phyloP scores from a whole-genome alignment of 2,329 filamentous ascomycete genomes.

The Lasiodiplodia hormozganensis region DNA sequence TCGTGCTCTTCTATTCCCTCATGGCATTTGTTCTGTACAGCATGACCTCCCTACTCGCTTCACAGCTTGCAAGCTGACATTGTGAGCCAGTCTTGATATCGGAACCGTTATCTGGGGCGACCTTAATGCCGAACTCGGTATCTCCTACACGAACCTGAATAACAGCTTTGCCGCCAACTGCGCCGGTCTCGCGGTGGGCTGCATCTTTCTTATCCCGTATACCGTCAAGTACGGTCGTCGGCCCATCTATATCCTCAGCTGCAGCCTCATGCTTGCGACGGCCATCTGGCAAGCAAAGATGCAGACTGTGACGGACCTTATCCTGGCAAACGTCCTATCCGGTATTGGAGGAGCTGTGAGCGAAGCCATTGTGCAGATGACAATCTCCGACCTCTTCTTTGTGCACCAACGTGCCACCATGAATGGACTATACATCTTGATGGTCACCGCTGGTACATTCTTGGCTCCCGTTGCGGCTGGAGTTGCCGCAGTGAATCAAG shows the following conservation, averaged over 20 bases:
- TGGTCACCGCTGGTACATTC: conserved; percentile 37
- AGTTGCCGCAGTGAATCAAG: conserved; percentile 32
- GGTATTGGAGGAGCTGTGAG: conserved; percentile 54
- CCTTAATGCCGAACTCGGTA: conserved; percentile 52
- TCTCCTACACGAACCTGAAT: conserved; percentile 51
- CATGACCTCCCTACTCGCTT: neutral
- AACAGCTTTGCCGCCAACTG: conserved; percentile 54
- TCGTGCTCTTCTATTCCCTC: conserved; percentile 53
- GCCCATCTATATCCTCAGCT: conserved; percentile 55
- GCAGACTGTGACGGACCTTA: conserved; percentile 51
- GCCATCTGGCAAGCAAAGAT: conserved; percentile 54
- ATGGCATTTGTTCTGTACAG: conserved; percentile 46
- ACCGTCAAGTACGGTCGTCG: conserved; percentile 56
- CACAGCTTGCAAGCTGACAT: neutral
- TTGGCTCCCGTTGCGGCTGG: neutral
- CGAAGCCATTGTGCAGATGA: conserved; percentile 48
- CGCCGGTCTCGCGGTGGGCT: conserved; percentile 51
- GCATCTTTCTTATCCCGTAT: conserved; percentile 54
- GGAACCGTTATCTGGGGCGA: conserved; percentile 53
- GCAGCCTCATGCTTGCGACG: conserved; percentile 44
- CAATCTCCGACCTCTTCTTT: conserved; percentile 57
- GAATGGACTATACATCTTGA: conserved; percentile 53
- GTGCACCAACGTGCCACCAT: conserved; percentile 56
- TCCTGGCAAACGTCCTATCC: conserved; percentile 51
- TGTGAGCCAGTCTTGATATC: conserved; percentile 44